These are phyloP conservation scores for Vigna radiata DNA, from an alignment of 306 rosid species.

Conservation along the genomic window DNA sequence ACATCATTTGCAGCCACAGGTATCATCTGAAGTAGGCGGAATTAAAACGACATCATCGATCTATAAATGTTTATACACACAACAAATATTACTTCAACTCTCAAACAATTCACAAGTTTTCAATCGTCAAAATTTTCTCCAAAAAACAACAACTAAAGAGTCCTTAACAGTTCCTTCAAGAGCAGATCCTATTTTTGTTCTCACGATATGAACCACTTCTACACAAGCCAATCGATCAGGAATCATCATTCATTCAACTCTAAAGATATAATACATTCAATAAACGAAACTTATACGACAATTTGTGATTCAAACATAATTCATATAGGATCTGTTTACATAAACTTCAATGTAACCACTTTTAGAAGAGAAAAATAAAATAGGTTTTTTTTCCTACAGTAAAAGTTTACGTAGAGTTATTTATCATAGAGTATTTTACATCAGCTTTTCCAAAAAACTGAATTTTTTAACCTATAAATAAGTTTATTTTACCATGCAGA, in stretches of 20 bases:
- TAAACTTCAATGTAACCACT: too few species aligned
- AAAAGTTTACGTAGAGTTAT: too few species aligned
- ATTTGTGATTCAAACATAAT: neutral
- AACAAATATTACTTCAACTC: conserved; percentile 2
- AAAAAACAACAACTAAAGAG: neutral
- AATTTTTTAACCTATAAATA: too few species aligned
- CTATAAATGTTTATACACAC: neutral
- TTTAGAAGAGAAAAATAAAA: too few species aligned
- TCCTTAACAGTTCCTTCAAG: neutral
- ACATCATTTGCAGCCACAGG: conserved; percentile 97
- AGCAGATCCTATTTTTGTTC: neutral
- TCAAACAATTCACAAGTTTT: neutral
- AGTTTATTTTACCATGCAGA: too few species aligned
- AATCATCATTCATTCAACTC: neutral
- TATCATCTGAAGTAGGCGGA: conserved; percentile 70
- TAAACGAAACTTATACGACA: neutral
- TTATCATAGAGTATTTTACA: too few species aligned
- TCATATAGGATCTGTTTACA: too few species aligned
- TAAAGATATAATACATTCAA: neutral
- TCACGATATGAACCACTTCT: neutral
- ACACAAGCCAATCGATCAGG: neutral
- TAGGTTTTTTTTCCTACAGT: too few species aligned
- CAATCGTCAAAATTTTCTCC: neutral
- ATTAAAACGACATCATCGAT: neutral
- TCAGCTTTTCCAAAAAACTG: too few species aligned